Base-by-base conservation (phyloP, 805 yeast genomes). In the Candida nemodendra region DNA sequence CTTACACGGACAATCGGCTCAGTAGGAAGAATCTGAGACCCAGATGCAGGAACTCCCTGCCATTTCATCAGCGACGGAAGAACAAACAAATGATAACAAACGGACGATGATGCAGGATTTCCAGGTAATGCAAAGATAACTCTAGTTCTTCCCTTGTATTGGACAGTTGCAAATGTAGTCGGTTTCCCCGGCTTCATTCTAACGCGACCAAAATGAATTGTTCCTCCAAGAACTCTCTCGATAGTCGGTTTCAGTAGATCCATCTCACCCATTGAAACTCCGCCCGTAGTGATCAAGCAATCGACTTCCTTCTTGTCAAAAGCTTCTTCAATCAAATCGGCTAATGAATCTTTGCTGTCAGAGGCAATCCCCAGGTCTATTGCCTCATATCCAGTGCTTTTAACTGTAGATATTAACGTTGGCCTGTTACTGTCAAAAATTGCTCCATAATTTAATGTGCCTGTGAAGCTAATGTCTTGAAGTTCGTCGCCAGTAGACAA, bases 131-230 rank as follows among this genome's bases (percentile, higher is more conserved):
- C 78, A 56, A 75, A 71, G 1, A 75, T 62, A 3, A 61, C 50
- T 36, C 60, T 69, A 5, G 27, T 51, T 4, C 16, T 30, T 2
- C 50, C 51, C 8, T 43, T 38, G 9, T 26, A 6, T 11, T 41
- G 47, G 0, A 76, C 72, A 0, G 78, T 72, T 0, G 79, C 80
- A 60, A 74, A 75, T 1, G 81, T 75, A 2, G 78, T 70, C 2
- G 81, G 81, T 44, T 75, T 75, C 0, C 81, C 81, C 1, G 81
- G 81, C 45, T 75, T 75, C 78, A 75, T 75, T n/a, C 66, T 66
- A 5, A 75, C 78, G 28, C 80, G 54, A 4, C 81, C 81, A 50
- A 75, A 75, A 42, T 72, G 76, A 25, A 75, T 69, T 0, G 42
- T 48, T 1, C 78, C 80, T 0, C 59, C 56, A 13, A 75, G 45